phyloP scores from a whole-genome alignment of 1,139 yeast genomes.

The Geotrichum restrictum region DNA sequence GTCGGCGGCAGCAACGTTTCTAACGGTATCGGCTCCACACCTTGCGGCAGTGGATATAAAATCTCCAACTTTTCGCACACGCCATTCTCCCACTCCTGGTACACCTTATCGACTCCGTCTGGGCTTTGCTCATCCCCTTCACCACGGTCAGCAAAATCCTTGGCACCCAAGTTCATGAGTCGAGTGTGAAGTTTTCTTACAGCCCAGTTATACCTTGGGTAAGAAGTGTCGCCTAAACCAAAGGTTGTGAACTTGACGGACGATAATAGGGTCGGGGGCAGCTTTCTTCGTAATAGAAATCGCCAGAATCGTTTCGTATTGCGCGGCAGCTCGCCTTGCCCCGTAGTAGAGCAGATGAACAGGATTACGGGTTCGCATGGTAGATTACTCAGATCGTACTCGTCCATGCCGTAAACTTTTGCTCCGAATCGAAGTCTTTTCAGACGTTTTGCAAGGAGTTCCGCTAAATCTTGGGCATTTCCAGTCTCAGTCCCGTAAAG shows the following conservation, averaged over 20 bases:
- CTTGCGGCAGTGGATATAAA: conserved; percentile 30
- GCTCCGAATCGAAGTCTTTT: conserved; percentile 55
- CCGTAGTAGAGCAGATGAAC: conserved; percentile 82
- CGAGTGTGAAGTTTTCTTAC: conserved; percentile 76
- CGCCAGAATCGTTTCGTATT: conserved; percentile 72
- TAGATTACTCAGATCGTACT: conserved; percentile 42
- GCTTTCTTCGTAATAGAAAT: conserved; percentile 60
- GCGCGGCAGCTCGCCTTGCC: conserved; percentile 90
- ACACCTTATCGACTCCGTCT: conserved; percentile 75
- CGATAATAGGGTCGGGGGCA: conserved; percentile 55
- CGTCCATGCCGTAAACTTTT: conserved; percentile 50
- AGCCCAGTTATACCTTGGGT: conserved; percentile 81
- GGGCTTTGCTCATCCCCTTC: conserved; percentile 87
- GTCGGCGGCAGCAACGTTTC: conserved; percentile 45
- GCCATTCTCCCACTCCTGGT: conserved; percentile 64
- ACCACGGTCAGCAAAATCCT: conserved; percentile 64
- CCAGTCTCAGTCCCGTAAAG: conserved; percentile 94
- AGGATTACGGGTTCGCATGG: conserved; percentile 52
- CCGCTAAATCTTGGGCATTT: conserved; percentile 82
- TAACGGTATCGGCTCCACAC: conserved; percentile 19
- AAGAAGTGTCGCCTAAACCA: conserved; percentile 95
- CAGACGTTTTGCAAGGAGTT: conserved; percentile 54
- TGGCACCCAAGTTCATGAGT: conserved; percentile 74
- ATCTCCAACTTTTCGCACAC: conserved; percentile 46
- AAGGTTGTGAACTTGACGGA: conserved; percentile 66